A percentile compares a stretch with the other conserved stretches of the same genome.
Evolutionary conservation across 2,329 filamentous ascomycete genomes (phyloP).

Genomic region (Xylaria sp.): DNA sequence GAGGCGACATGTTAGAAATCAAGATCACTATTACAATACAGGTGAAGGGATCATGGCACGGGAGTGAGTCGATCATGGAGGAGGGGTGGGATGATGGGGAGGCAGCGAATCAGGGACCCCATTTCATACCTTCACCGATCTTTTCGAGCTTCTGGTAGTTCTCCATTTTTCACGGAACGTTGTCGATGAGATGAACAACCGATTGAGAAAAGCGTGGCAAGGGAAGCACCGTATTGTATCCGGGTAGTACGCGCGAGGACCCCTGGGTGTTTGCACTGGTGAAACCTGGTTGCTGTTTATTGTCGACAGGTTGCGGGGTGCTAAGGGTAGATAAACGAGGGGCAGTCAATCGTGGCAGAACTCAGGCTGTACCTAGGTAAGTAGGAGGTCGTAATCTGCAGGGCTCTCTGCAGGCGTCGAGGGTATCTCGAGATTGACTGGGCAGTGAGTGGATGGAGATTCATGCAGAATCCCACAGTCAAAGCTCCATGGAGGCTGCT

Average conservation of each 20-base stretch:
- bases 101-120: slow-evolving; percentile 3
- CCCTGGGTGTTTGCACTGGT: slow-evolving; percentile 7
- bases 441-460: slow-evolving; percentile 18
- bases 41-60: background rate
- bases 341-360: slow-evolving; percentile 20
- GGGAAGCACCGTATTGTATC: background rate
- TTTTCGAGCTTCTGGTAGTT: slow-evolving; percentile 98
- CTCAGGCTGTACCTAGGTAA: no score
- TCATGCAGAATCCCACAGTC: slow-evolving; percentile 20
- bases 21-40: slow-evolving; percentile 1
- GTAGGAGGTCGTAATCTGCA: slow-evolving; percentile 8
- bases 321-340: background rate
- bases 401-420: slow-evolving; percentile 5
- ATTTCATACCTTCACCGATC: slow-evolving; percentile 79
- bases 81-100: background rate
- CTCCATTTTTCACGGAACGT: slow-evolving; percentile 64
- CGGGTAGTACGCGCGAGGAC: no score
- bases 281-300: slow-evolving; percentile 23
- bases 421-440: background rate
- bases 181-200: slow-evolving; percentile 4
- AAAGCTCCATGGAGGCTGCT: slow-evolving; percentile 23
- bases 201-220: slow-evolving; percentile 12
- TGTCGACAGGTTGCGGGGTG: slow-evolving; percentile 3
- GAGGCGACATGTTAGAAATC: slow-evolving; percentile 10
- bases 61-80: background rate